These are phyloP conservation scores for Pholiota adiposa DNA, from an alignment of 1,284 basidiomycete genomes.

Conservation along the genomic window DNA sequence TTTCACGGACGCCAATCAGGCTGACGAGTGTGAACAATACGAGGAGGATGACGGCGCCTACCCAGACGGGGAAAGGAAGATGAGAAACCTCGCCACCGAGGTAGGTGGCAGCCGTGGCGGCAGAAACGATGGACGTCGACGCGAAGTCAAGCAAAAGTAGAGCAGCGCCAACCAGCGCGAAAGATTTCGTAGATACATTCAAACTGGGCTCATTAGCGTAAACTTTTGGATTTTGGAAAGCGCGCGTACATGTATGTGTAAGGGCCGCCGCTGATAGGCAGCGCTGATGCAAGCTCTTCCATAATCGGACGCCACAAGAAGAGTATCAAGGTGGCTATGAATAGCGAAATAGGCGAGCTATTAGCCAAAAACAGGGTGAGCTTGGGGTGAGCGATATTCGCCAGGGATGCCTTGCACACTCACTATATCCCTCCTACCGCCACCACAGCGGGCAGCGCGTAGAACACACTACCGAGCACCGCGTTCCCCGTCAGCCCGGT, in stretches of 20 bases:
- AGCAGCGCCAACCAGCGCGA: conserved; percentile 64
- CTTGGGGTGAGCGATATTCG: background rate
- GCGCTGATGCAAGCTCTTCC: conserved; percentile 67
- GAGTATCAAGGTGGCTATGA: conserved; percentile 60
- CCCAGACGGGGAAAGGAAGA: conserved; percentile 55
- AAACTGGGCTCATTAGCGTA: conserved; percentile 38
- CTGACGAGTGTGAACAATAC: conserved; percentile 56
- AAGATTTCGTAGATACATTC: conserved; percentile 62
- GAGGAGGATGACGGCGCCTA: conserved; percentile 54
- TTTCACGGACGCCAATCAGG: conserved; percentile 64
- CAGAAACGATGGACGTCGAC: conserved; percentile 69
- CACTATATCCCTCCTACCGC: conserved; percentile 62
- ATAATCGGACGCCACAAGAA: conserved; percentile 75
- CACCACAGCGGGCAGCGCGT: conserved; percentile 69
- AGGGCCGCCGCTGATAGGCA: conserved; percentile 71
- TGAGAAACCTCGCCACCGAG: conserved; percentile 59
- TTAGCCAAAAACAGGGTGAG: background rate
- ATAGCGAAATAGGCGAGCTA: conserved; percentile 70
- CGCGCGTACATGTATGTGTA: conserved; percentile 59
- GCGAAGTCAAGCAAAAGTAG: conserved; percentile 68
- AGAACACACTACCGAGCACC: conserved; percentile 72
- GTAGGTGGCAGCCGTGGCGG: conserved; percentile 69
- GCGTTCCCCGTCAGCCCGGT: conserved; percentile 71
- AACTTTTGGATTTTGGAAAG: background rate
- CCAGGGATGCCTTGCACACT: conserved; percentile 22